Evolutionary conservation across 345 rosid genomes (phyloP).

Genomic region (Citrus trifoliata): DNA sequence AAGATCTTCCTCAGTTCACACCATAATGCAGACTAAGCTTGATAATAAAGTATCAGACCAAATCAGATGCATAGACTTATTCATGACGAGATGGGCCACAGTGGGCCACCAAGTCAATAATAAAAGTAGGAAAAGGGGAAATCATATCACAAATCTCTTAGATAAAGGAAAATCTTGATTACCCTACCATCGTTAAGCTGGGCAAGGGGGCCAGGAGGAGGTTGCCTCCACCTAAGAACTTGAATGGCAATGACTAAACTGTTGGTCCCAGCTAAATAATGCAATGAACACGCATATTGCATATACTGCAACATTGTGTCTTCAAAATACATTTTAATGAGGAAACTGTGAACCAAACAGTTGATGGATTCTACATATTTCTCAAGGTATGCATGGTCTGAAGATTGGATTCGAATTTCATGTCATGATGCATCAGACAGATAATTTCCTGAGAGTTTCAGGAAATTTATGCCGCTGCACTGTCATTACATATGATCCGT

Average conservation of each 20-base stretch:
- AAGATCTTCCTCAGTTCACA: slow-evolving; percentile 12
- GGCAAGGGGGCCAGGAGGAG: slow-evolving; percentile 27
- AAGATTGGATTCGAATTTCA: neutral
- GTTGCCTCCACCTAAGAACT: slow-evolving; percentile 49
- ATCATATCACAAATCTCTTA: slow-evolving; percentile 17
- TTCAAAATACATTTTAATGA: neutral
- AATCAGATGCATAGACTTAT: slow-evolving; percentile 2
- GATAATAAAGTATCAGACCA: slow-evolving; percentile 9
- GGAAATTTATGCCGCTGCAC: neutral
- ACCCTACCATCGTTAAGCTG: slow-evolving; percentile 26
- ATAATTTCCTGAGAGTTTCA: neutral
- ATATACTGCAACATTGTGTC: neutral
- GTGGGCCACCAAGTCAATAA: slow-evolving; percentile 35
- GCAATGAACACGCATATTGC: slow-evolving; percentile 24
- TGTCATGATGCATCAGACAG: neutral
- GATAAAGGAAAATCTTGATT: neutral
- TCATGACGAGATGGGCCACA: slow-evolving; percentile 12
- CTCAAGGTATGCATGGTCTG: neutral
- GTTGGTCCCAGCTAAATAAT: slow-evolving; percentile 33
- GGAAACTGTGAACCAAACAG: neutral
- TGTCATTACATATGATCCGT: neutral
- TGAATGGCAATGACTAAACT: slow-evolving; percentile 24
- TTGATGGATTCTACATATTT: neutral
- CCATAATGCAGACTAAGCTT: slow-evolving; percentile 5
- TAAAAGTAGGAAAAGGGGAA: slow-evolving; percentile 20